A percentile compares a stretch with the other conserved stretches of the same genome.
These are phyloP conservation scores for Didymella glomerata DNA, from an alignment of 2,329 filamentous ascomycete species.

Conservation along the genomic window DNA sequence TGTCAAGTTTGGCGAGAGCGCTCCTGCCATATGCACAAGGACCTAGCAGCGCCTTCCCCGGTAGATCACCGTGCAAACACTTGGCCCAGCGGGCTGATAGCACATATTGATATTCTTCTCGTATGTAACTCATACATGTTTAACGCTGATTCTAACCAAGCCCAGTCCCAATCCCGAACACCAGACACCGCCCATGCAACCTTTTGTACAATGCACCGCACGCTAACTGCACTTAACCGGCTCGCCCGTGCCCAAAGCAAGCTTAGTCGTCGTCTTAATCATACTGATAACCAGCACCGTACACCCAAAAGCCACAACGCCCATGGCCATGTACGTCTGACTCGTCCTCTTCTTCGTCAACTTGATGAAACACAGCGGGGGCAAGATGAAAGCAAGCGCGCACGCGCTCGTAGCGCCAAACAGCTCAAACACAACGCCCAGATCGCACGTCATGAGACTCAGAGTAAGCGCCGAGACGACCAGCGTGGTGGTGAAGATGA, in stretches of 20 bases:
- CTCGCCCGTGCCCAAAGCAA: conserved; percentile 35
- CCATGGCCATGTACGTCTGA: conserved; percentile 74
- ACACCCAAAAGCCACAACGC: conserved; percentile 80
- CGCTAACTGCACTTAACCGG: conserved; percentile 36
- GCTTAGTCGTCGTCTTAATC: conserved; percentile 43
- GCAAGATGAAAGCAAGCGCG: conserved; percentile 92
- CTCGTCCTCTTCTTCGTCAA: conserved; percentile 80
- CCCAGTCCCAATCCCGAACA: neutral
- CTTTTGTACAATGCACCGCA: conserved; percentile 5
- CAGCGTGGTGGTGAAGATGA: conserved; percentile 83
- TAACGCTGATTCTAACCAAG: conserved; percentile 2
- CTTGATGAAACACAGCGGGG: conserved; percentile 94
- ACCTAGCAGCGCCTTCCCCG: no score
- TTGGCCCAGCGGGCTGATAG: no score
- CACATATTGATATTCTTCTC: neutral
- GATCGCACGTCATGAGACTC: conserved; percentile 86
- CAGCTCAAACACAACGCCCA: conserved; percentile 93
- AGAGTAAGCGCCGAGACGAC: conserved; percentile 81
- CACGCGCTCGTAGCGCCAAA: conserved; percentile 95
- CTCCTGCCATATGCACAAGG: no score
- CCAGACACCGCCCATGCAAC: conserved; percentile 16
- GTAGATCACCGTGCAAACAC: no score
- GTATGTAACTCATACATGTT: neutral
- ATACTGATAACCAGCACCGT: conserved; percentile 76
- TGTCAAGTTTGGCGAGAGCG: no score